Base-by-base conservation (phyloP, 352 stramenopile genomes). In the Stephanocyclus meneghinianus region DNA sequence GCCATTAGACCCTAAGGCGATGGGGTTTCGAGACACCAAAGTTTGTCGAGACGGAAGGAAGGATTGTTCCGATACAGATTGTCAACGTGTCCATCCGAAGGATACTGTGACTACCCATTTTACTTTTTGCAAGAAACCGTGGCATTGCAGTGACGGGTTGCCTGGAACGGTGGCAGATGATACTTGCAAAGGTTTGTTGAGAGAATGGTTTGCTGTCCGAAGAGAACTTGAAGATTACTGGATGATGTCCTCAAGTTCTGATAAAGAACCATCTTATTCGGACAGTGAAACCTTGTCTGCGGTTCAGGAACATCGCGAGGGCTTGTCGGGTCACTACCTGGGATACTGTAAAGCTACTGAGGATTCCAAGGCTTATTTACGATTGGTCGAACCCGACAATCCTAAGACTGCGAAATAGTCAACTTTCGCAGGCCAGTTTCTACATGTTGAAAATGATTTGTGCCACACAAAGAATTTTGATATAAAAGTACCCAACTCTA, bases 51-150 rank as follows among this genome's bases (percentile, higher is more conserved):
- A 85, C 61, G 71, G 35, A 80, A 68, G 62, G 13, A 56, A 44
- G 18, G 76, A 78, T 62, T 73, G 66, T 60, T 76, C 50, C 13
- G 59, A 74, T 55, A 81, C 48, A 73, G 84, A 90, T 71, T 91
- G 85, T 70, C 77, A 84, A 50, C 30, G 79, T 21, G 85, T 63
- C 29, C 45, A 79, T 56, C 59, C 87, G 7, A 70, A 77, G 30
- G 63, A 87, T 66, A 78, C 85, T 32, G 82, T 87, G 4, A 83
- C 78, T 8, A 40, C 71, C 5, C 88, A 92, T 72, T 90, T 90
- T 47, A 91, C 87, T 15, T 78, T 90, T 62, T 91, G 85, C 51
- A 57, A 78, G 32, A 92, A 92, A 55, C 87, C 87, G 18, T 89
- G 81, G 77, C 77, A 77, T 70, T 92, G 87, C 48, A 50, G 42